Evolutionary conservation across 805 yeast species (phyloP).

Genomic region (Monosporozyma aquatica): DNA sequence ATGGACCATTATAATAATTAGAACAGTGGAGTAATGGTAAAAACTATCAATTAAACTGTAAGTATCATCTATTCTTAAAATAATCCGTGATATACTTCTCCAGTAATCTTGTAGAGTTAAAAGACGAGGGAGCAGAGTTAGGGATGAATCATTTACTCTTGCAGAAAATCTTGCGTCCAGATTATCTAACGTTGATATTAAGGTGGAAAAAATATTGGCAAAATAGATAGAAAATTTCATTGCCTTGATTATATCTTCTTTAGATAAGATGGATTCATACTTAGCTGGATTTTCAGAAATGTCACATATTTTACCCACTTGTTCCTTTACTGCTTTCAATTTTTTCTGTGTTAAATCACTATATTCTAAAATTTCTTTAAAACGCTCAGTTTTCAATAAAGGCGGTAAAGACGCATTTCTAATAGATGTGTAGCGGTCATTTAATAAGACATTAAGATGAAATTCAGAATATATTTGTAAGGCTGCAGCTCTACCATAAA

Average conservation of each 20-base stretch:
- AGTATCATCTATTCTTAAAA: conserved; percentile 3
- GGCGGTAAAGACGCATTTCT: conserved; percentile 20
- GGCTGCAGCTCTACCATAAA: conserved; percentile 18
- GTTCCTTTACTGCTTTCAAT: conserved; percentile 17
- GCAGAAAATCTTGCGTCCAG: conserved; percentile 17
- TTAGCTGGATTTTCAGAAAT: conserved; percentile 7
- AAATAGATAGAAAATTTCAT: conserved; percentile 12
- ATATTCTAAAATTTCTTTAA: conserved; percentile 15
- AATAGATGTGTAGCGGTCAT: conserved; percentile 23
- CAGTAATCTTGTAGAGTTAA: conserved; percentile 4
- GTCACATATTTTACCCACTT: conserved; percentile 15
- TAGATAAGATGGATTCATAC: conserved; percentile 2
- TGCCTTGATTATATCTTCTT: conserved; percentile 9
- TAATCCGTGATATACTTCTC: conserved; percentile 7
- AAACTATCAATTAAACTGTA: conserved; percentile 4
- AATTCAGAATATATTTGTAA: conserved; percentile 16
- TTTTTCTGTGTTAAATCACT: conserved; percentile 10
- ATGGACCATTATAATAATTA: conserved; percentile 5
- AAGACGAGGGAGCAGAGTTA: background rate
- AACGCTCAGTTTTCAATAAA: conserved; percentile 10
- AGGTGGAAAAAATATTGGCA: conserved; percentile 9
- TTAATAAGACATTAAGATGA: conserved; percentile 16
- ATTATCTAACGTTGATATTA: conserved; percentile 14
- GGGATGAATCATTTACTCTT: background rate
- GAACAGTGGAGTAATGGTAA: conserved; percentile 5